Evolutionary conservation across 352 stramenopile genomes (phyloP), one percentile per base, ranked within the genome.

Genomic region (Pythium monospermum): DNA sequence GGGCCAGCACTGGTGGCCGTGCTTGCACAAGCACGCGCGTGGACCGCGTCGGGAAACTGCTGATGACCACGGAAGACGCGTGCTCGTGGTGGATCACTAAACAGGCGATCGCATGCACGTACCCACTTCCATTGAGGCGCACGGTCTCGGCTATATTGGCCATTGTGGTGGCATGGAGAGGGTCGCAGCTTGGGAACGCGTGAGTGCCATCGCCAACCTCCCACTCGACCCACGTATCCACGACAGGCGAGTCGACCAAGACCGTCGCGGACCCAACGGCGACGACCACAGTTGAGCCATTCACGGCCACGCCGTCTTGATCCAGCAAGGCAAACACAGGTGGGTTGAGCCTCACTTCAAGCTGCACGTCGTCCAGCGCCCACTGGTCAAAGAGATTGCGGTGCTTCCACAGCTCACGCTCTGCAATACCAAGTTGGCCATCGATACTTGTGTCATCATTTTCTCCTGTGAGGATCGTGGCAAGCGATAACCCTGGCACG

Each of bases 361-460:
- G 51, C 0, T 49, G 49, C 5, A 90, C 70, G 16, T 83, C 48
- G 46, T 90, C 79, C 2, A 87, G 55, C 0, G 76, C 72, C 76
- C 79, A 87, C 58, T 90, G 79, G 28, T 90, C 79, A 41, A 87
- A 87, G 19, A 90, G 57, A 37, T 90, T 90, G 1, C 71, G 68
- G 54, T 85, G 80, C 8, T 46, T 66, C 75, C 78, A 89, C 2
- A 80, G 55, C 25, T 81, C 69, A 0, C 53, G 67, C 36, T 84
- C 78, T 2, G 57, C 23, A 1, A 53, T 8, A 2, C 69, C 69
- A 25, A 83, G 33, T n/a, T 50, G 41, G 1, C 71, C 68, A 32
- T 66, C 56, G 2, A 70, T 50, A 36, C 65, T 67, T 3, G 66
- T 80, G 3, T 61, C 27, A 21, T 85, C 72, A 53, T 85, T 84